A percentile compares a stretch with the other conserved stretches of the same genome.
Evolutionary conservation across 768 basidiomycete species (phyloP).

Genomic region (Psilocybe cyanescens): DNA sequence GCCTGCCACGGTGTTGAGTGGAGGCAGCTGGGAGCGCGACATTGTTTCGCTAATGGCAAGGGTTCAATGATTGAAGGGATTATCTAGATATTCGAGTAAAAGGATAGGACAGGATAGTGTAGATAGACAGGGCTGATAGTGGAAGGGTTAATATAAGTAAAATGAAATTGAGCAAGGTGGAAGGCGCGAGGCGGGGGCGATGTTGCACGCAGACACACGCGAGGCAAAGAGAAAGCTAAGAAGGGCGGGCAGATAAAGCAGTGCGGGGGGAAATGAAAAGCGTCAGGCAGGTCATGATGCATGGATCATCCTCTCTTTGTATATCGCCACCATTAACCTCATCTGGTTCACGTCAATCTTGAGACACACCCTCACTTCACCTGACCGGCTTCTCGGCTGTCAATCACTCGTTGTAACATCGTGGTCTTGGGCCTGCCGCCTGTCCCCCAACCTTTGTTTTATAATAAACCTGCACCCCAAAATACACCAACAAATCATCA

Average conservation of each 20-base stretch:
- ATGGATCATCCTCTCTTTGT: too few relatives aligned
- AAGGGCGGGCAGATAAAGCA: neutral
- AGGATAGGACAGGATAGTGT: neutral
- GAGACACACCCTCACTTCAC: too few relatives aligned
- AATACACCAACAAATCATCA: too few relatives aligned
- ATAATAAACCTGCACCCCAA: too few relatives aligned
- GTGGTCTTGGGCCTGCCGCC: too few relatives aligned
- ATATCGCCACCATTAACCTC: too few relatives aligned
- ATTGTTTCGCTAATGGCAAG: neutral
- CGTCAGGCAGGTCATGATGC: too few relatives aligned
- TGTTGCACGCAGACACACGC: neutral
- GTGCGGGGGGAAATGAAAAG: neutral
- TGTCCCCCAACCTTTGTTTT: too few relatives aligned
- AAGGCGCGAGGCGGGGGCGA: constrained; percentile 5
- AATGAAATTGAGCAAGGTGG: neutral
- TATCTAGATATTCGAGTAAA: too few relatives aligned
- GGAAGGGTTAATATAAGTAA: neutral
- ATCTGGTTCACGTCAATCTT: too few relatives aligned
- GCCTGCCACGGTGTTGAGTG: constrained; percentile 17
- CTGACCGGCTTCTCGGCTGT: neutral
- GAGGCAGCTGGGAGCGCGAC: constrained; percentile 6
- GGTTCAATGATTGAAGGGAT: too few relatives aligned
- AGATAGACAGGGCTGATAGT: neutral
- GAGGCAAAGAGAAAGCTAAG: neutral
- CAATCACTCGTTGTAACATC: neutral